Conservation (phyloP, 2,329 filamentous ascomycete genomes). For the Colletotrichum lentis region DNA sequence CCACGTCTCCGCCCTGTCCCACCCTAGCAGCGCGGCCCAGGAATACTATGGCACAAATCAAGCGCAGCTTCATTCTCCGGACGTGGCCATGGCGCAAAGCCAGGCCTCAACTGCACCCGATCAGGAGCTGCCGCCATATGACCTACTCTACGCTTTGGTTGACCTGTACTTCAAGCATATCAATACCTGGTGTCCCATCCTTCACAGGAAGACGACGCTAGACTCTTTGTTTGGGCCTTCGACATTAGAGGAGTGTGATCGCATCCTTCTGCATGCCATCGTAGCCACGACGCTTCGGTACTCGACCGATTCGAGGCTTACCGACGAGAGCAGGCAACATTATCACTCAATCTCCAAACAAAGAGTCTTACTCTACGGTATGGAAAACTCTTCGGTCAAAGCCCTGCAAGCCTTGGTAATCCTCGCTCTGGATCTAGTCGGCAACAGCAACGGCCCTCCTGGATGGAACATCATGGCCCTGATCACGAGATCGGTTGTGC, state of each 20-base stretch:
- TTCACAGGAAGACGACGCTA: conserved; percentile 84
- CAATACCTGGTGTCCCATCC: conserved; percentile 86
- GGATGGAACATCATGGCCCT: conserved; percentile 92
- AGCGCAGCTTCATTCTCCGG: conserved; percentile 64
- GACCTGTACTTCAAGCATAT: conserved; percentile 83
- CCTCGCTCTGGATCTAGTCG: conserved; percentile 82
- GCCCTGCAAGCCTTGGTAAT: conserved; percentile 88
- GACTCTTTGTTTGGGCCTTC: conserved; percentile 82
- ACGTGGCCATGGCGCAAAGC: conserved; percentile 60
- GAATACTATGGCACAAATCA: conserved; percentile 59
- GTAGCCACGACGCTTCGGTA: conserved; percentile 88
- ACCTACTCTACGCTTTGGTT: conserved; percentile 75
- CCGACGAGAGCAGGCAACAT: conserved; percentile 73
- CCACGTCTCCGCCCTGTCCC: conserved; percentile 48
- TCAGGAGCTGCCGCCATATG: conserved; percentile 77
- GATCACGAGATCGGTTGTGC: conserved; percentile 87
- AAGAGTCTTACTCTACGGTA: conserved; percentile 83
- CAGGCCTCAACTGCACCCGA: conserved; percentile 61
- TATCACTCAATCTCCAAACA: conserved; percentile 86
- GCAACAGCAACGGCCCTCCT: conserved; percentile 86
- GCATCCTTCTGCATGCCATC: conserved; percentile 85
- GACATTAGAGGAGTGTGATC: conserved; percentile 80
- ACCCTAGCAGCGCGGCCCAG: conserved; percentile 54
- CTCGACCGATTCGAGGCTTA: conserved; percentile 78
- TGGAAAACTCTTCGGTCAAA: conserved; percentile 90